phyloP scores from a whole-genome alignment of 768 basidiomycete genomes.

The Collybiopsis luxurians region DNA sequence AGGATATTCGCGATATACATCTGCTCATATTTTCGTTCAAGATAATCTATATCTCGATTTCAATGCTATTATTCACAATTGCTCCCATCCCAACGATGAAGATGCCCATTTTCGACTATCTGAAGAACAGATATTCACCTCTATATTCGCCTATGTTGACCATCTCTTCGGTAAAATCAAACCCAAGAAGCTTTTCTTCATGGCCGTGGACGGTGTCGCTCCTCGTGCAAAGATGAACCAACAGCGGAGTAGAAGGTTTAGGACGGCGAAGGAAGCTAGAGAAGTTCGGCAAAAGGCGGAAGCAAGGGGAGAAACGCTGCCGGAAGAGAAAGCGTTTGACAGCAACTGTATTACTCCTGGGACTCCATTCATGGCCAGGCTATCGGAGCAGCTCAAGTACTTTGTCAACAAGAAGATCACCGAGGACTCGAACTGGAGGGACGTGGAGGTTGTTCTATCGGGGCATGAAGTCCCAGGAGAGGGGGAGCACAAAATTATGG shows the following conservation, averaged over 20 bases:
- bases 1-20: not conserved
- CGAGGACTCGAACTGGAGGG: conserved; percentile 94
- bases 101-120: conserved; percentile 94
- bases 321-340: conserved; percentile 94
- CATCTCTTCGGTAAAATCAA: conserved; percentile 96
- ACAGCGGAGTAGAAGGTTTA: conserved; percentile 89
- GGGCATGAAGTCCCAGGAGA: conserved; percentile 99
- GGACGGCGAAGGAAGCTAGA: conserved; percentile 90
- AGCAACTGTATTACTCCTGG: conserved; percentile 99
- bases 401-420: conserved; percentile 98
- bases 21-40: conserved; percentile 25
- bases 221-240: conserved; percentile 99
- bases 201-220: conserved; percentile 98
- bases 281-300: conserved; percentile 86
- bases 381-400: conserved; percentile 92
- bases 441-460: conserved; percentile 88
- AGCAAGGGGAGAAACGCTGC: conserved; percentile 86
- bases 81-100: conserved; percentile 96
- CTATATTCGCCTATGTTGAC: conserved; percentile 96
- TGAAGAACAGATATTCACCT: conserved; percentile 96
- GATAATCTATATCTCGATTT: conserved; percentile 94
- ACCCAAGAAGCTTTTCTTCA: conserved; percentile 96
- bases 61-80: conserved; percentile 90
- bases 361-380: conserved; percentile 93
- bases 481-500: conserved; percentile 99